Evolutionary conservation across 257 asterid species (phyloP).

Genomic region (Plantago ovata): DNA sequence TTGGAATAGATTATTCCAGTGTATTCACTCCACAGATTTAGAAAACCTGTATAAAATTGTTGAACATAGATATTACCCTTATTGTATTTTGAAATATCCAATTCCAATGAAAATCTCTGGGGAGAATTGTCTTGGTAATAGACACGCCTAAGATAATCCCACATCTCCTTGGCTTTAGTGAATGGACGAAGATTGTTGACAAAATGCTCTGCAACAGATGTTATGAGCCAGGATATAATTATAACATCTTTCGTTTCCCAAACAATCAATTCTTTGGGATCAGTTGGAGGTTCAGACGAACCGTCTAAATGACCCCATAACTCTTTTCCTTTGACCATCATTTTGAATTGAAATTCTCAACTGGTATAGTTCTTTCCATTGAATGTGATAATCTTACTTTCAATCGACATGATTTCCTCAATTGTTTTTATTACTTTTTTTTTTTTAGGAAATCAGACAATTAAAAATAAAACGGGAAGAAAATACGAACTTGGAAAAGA

Average conservation of each 20-base stretch:
- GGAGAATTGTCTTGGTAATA: neutral
- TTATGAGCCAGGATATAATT: neutral
- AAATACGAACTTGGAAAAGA: too few relatives aligned
- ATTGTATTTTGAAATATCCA: neutral
- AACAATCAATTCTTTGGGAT: neutral
- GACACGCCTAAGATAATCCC: neutral
- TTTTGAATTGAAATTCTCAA: neutral
- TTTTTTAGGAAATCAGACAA: too few relatives aligned
- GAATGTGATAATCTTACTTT: neutral
- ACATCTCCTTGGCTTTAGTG: neutral
- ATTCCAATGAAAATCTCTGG: neutral
- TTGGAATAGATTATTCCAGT: neutral
- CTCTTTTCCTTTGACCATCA: neutral
- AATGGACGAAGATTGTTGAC: neutral
- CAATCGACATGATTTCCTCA: neutral
- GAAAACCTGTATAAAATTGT: neutral
- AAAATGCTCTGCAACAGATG: neutral
- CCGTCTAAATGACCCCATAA: neutral
- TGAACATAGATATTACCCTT: neutral
- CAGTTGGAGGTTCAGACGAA: neutral
- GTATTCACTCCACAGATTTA: slow-evolving; percentile 1
- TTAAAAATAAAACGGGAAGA: too few relatives aligned
- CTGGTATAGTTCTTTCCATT: neutral
- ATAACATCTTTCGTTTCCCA: neutral
- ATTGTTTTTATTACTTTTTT: too few relatives aligned